phyloP scores from a whole-genome alignment of 2,329 filamentous ascomycete species.

The Xylariaceae sp. region DNA sequence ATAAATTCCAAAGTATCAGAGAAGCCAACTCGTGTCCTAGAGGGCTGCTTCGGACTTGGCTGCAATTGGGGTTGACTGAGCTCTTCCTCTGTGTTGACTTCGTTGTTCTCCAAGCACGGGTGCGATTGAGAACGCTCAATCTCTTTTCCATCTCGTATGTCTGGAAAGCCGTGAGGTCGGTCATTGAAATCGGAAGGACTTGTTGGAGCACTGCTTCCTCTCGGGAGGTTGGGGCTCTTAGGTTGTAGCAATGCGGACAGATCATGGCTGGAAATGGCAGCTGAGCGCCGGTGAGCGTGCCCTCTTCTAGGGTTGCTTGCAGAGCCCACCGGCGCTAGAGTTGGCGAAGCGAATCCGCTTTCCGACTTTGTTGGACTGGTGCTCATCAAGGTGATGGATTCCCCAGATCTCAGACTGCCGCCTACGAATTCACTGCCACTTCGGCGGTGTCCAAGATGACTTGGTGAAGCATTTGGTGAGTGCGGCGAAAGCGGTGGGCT shows the following conservation, averaged over 20 bases:
- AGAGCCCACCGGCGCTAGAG: conserved; percentile 40
- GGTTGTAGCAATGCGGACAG: conserved; percentile 58
- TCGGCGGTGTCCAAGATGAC: conserved; percentile 68
- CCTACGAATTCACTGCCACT: conserved; percentile 84
- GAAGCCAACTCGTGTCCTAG: conserved; percentile 68
- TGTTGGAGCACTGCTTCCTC: conserved; percentile 57
- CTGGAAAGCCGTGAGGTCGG: conserved; percentile 19
- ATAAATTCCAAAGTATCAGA: conserved; percentile 80
- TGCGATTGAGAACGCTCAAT: too few species aligned
- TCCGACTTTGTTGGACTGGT: conserved; percentile 62
- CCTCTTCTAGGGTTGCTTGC: conserved; percentile 50
- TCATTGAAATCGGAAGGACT: conserved; percentile 46
- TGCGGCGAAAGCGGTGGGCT: conserved; percentile 50
- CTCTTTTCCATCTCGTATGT: too few species aligned
- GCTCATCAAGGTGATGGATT: conserved; percentile 54
- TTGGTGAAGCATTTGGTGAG: conserved; percentile 40
- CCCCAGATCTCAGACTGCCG: conserved; percentile 54
- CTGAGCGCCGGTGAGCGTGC: conserved; percentile 75
- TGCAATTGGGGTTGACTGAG: conserved; percentile 18
- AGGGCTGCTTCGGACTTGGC: conserved; percentile 22
- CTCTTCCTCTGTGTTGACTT: too few species aligned
- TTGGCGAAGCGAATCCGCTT: conserved; percentile 49
- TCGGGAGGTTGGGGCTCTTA: conserved; percentile 40
- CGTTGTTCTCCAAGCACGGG: too few species aligned
- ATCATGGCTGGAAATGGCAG: conserved; percentile 77